These are phyloP conservation scores for Periglandula ipomoeae DNA, from an alignment of 2,329 filamentous ascomycete genomes.

Conservation along the genomic window DNA sequence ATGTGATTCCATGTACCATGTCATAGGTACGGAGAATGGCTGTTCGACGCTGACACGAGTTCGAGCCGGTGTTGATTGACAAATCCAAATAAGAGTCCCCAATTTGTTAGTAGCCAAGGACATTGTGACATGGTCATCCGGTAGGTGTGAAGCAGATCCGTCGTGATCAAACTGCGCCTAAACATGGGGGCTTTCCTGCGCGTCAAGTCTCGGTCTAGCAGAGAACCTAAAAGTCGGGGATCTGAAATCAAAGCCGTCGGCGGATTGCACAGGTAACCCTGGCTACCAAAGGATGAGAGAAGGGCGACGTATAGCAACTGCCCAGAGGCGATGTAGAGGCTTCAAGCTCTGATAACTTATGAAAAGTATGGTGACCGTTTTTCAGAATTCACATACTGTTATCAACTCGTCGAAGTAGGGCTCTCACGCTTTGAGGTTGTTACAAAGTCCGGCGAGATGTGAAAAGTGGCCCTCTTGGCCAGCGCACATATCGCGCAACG, in stretches of 20 bases:
- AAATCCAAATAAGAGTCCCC: too few species aligned
- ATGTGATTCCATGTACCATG: not conserved
- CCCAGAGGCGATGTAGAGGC: not conserved
- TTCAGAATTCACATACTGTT: not conserved
- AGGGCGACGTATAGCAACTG: not conserved
- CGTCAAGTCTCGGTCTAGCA: too few species aligned
- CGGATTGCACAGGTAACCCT: not conserved
- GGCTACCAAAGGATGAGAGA: not conserved
- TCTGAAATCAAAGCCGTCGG: too few species aligned
- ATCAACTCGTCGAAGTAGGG: not conserved
- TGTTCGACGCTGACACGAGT: not conserved
- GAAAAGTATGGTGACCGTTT: not conserved
- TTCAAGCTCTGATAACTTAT: not conserved
- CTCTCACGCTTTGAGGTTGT: not conserved
- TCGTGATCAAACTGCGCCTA: too few species aligned
- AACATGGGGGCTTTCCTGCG: too few species aligned
- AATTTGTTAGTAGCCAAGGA: too few species aligned
- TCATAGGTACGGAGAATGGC: not conserved
- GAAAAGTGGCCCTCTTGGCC: not conserved
- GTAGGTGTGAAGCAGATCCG: too few species aligned
- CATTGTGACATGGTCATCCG: too few species aligned
- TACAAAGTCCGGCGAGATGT: not conserved
- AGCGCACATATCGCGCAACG: not conserved
- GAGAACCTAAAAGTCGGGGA: too few species aligned
- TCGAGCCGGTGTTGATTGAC: not conserved